Evolutionary conservation across 1,284 basidiomycete species (phyloP).

Genomic region (Ganoderma meredithae): DNA sequence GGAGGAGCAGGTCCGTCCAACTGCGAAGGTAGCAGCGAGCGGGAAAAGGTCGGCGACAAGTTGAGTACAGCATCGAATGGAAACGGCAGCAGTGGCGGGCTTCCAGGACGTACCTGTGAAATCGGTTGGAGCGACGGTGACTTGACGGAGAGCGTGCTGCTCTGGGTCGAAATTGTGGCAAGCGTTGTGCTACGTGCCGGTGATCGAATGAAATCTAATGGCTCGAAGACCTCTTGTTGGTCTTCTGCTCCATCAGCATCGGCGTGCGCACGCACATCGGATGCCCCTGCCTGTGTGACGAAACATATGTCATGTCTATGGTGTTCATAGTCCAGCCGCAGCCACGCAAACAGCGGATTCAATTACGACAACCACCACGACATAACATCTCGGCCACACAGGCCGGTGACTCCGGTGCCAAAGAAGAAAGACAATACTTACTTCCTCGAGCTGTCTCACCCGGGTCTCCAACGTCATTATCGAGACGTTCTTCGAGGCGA

Average conservation of each 20-base stretch:
- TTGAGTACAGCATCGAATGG: conserved; percentile 15
- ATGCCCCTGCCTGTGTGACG: background rate
- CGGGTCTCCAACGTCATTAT: conserved; percentile 16
- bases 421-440: conserved; percentile 2
- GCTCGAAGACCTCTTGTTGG: conserved; percentile 12
- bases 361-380: background rate
- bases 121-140: conserved; percentile 12
- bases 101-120: conserved; percentile 20
- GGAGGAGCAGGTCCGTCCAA: conserved; percentile 1
- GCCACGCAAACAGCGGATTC: background rate
- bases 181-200: conserved; percentile 12
- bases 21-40: background rate
- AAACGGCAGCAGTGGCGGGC: conserved; percentile 7
- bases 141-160: conserved; percentile 10
- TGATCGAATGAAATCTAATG: conserved; percentile 13
- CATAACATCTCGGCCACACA: conserved; percentile 1
- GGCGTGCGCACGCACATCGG: background rate
- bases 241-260: conserved; percentile 1
- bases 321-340: background rate
- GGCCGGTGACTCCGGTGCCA: background rate
- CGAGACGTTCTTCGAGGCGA: conserved; percentile 4
- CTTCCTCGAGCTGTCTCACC: conserved; percentile 16
- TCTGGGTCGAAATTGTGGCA: conserved; percentile 10
- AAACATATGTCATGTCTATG: conserved; percentile 1
- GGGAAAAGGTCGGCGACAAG: conserved; percentile 3